Percentiles rank a stretch among this genome's conserved stretches.
Evolutionary conservation across 176 grass and related monocot species (phyloP).

Genomic region (Thinopyrum elongatum): DNA sequence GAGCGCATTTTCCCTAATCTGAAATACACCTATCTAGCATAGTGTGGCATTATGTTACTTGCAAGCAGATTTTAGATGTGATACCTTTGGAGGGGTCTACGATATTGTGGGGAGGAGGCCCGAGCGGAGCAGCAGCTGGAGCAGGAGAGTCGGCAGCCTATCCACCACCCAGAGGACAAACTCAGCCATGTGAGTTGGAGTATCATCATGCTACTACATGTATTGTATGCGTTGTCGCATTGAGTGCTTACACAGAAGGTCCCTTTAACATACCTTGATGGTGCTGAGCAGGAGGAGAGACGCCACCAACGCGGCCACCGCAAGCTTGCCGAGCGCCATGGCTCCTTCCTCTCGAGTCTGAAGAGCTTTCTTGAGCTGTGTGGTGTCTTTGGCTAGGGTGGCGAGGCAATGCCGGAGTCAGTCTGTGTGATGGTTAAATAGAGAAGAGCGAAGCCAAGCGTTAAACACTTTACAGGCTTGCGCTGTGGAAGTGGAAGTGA

Average conservation of each 20-base stretch:
- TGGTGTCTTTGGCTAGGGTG: not conserved
- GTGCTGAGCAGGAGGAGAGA: slow-evolving; percentile 48
- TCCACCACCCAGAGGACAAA: not conserved
- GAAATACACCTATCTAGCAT: no score
- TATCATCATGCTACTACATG: not conserved
- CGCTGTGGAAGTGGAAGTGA: not conserved
- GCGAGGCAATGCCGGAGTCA: not conserved
- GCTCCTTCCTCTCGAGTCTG: not conserved
- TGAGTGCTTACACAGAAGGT: not conserved
- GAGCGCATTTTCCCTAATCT: no score
- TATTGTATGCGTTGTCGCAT: not conserved
- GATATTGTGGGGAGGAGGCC: slow-evolving; percentile 65
- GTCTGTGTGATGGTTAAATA: slow-evolving; percentile 35
- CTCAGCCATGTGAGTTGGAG: not conserved
- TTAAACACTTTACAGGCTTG: not conserved
- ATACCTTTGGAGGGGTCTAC: slow-evolving; percentile 64
- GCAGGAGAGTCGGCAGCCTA: slow-evolving; percentile 45
- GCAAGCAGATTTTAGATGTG: not conserved
- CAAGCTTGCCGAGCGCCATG: slow-evolving; percentile 50
- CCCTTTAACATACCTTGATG: slow-evolving; percentile 30
- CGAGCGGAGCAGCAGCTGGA: slow-evolving; percentile 25
- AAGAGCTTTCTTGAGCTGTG: slow-evolving; percentile 9
- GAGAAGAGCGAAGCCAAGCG: not conserved
- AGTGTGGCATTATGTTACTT: not conserved
- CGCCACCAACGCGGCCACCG: slow-evolving; percentile 28